A percentile compares a stretch with the other conserved stretches of the same genome.
Conservation (phyloP, 768 basidiomycete genomes). For the Chiua virens region DNA sequence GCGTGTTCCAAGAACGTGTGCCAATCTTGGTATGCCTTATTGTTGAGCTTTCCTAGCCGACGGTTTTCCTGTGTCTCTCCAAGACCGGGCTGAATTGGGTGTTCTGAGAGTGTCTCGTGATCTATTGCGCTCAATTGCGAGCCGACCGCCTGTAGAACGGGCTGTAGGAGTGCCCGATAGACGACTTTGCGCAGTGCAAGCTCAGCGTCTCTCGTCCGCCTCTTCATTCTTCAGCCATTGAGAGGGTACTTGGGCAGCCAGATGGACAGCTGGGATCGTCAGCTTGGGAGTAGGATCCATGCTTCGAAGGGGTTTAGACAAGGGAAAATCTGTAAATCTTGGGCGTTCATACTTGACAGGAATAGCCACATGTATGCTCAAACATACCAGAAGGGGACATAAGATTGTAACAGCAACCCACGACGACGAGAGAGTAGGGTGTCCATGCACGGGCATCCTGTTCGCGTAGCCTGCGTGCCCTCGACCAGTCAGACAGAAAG, state of each 20-base stretch:
- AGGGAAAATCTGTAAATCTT: constrained; percentile 50
- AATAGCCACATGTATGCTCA: background rate
- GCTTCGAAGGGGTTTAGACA: constrained; percentile 36
- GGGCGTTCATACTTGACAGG: constrained; percentile 2
- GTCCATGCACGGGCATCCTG: constrained; percentile 39
- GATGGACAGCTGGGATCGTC: constrained; percentile 51
- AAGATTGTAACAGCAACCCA: constrained; percentile 82
- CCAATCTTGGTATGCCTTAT: constrained; percentile 52
- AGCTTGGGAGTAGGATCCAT: constrained; percentile 21
- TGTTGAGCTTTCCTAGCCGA: constrained; percentile 52
- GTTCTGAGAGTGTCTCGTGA: background rate
- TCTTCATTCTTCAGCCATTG: constrained; percentile 51
- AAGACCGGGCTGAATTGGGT: constrained; percentile 23
- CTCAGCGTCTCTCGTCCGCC: constrained; percentile 35
- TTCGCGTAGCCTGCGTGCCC: constrained; percentile 5
- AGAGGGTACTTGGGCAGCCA: constrained; percentile 69
- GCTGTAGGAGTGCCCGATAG: constrained; percentile 65
- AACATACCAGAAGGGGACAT: constrained; percentile 50
- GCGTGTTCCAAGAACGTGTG: constrained; percentile 43
- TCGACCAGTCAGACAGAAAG: constrained; percentile 38
- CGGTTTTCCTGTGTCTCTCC: constrained; percentile 44
- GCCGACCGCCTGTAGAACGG: constrained; percentile 17
- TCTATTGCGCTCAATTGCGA: background rate
- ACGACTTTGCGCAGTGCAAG: constrained; percentile 66
- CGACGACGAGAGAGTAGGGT: constrained; percentile 54